phyloP scores from a whole-genome alignment of 495 filamentous ascomycete species.

The Evansstolkia leycettana region DNA sequence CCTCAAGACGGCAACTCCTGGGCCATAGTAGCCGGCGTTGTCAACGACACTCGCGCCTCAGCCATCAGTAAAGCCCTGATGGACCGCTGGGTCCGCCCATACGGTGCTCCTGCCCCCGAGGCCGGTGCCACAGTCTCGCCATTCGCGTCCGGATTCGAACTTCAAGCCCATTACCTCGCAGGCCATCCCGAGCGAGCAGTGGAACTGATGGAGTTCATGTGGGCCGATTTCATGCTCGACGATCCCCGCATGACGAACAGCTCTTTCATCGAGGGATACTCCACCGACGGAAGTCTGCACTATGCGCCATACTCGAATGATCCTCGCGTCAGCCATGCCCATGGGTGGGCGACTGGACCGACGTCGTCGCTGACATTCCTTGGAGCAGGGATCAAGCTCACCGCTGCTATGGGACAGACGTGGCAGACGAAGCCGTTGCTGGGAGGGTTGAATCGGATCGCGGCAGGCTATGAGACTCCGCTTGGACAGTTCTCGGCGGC shows the following conservation, averaged over 20 bases:
- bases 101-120: conserved; percentile 45
- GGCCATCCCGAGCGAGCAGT: conserved; percentile 28
- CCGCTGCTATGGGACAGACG: conserved; percentile 24
- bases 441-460: conserved; percentile 27
- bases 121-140: conserved; percentile 43
- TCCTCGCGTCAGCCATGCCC: conserved; percentile 42
- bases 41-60: conserved; percentile 9
- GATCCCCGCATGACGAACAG: conserved; percentile 46
- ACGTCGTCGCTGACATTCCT: conserved; percentile 35
- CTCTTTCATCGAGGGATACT: conserved; percentile 49
- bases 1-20: conserved; percentile 38
- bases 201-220: conserved; percentile 39
- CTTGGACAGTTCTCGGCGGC: conserved; percentile 27
- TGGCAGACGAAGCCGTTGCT: conserved; percentile 37
- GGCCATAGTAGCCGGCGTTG: conserved; percentile 28
- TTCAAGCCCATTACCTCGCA: conserved; percentile 40
- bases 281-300: conserved; percentile 37
- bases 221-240: conserved; percentile 44
- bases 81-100: conserved; percentile 33
- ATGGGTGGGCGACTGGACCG: conserved; percentile 48
- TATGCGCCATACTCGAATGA: conserved; percentile 44
- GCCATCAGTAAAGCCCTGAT: conserved; percentile 29
- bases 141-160: conserved; percentile 44
- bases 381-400: conserved; percentile 37
- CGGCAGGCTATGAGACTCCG: conserved; percentile 38